These are phyloP conservation scores for Colletotrichum costaricense DNA, from an alignment of 2,329 filamentous ascomycete species.

Conservation along the genomic window DNA sequence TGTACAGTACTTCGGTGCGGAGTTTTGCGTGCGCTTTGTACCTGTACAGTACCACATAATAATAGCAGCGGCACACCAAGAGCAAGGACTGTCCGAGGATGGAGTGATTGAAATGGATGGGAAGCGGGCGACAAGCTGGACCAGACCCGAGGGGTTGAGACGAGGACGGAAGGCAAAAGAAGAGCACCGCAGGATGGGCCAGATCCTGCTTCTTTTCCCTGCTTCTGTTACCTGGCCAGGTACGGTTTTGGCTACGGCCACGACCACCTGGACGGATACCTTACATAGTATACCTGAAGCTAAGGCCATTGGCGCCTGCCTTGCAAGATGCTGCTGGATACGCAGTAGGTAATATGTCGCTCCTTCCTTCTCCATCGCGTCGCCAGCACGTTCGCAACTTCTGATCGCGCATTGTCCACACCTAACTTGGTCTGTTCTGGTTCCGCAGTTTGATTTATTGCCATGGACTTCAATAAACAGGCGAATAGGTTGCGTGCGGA, in stretches of 20 bases:
- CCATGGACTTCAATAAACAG: not conserved
- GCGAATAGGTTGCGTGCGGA: constrained; percentile 14
- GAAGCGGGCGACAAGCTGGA: not conserved
- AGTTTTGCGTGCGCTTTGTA: constrained; percentile 46
- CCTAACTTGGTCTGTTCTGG: constrained; percentile 19
- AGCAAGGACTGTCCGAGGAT: constrained; percentile 7
- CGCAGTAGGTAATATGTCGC: not conserved
- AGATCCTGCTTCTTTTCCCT: not conserved
- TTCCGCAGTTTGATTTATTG: not conserved
- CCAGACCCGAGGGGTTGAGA: not conserved
- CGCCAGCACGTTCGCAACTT: not conserved
- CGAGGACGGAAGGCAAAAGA: not conserved
- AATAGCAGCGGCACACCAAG: constrained; percentile 28
- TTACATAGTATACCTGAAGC: not conserved
- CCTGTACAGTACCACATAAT: constrained; percentile 52
- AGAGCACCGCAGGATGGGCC: not conserved
- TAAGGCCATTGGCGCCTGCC: not conserved
- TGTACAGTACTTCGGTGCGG: constrained; percentile 51
- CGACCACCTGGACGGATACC: not conserved
- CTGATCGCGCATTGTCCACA: constrained; percentile 6
- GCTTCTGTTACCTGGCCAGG: not conserved
- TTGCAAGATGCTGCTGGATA: not conserved
- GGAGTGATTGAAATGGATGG: not conserved
- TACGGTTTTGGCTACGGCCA: not conserved
- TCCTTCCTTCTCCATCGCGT: not conserved